These are phyloP conservation scores for Symbiotaphrina buchneri DNA, from an alignment of 495 filamentous ascomycete species.

Conservation along the genomic window DNA sequence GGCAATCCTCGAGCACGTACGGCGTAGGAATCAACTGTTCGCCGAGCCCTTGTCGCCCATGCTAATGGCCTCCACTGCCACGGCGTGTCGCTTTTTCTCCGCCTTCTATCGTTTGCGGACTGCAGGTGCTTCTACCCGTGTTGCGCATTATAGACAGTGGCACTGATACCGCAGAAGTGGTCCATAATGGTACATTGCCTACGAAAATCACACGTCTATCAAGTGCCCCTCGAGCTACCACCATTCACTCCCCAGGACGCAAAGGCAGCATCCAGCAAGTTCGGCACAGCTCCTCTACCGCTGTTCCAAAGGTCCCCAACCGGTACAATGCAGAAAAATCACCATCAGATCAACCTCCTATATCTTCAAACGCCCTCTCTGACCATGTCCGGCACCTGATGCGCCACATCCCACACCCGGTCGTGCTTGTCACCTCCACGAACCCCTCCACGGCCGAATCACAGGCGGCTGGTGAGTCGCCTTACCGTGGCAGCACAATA, in stretches of 20 bases:
- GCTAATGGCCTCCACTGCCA: too few relatives aligned
- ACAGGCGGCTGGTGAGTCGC: not conserved
- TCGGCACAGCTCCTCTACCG: not conserved
- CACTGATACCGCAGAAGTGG: too few relatives aligned
- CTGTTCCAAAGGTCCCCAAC: not conserved
- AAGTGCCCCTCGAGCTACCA: too few relatives aligned
- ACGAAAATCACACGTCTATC: too few relatives aligned
- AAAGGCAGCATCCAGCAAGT: not conserved
- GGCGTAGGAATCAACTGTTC: too few relatives aligned
- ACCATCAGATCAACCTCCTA: not conserved
- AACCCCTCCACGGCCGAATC: not conserved
- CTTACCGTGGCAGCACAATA: constrained; percentile 5
- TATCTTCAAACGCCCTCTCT: constrained; percentile 3
- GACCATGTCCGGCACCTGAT: constrained; percentile 2
- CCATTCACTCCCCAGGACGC: not conserved
- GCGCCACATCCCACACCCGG: constrained; percentile 4
- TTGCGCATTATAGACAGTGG: too few relatives aligned
- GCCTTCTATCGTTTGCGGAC: too few relatives aligned
- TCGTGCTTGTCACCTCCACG: constrained; percentile 3
- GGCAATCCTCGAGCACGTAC: too few relatives aligned
- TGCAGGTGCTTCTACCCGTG: too few relatives aligned
- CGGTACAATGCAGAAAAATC: not conserved
- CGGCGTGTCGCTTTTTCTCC: too few relatives aligned
- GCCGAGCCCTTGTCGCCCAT: too few relatives aligned
- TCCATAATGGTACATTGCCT: too few relatives aligned